Conservation (phyloP, 306 rosid genomes). For the Castanea crenata region DNA sequence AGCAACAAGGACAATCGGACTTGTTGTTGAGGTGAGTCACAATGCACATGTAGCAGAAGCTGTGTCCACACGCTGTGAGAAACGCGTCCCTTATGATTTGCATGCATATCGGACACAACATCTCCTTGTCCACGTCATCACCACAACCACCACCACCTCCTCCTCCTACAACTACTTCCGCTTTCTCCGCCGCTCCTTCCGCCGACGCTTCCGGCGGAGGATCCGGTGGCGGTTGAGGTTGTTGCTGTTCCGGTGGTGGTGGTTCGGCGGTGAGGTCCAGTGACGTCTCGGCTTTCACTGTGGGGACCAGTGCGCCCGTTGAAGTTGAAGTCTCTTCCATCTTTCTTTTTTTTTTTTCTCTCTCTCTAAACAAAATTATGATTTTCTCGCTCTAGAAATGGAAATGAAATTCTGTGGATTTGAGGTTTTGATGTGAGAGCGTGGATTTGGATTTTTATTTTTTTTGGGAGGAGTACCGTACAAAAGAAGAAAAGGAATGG, state of each 20-base stretch:
- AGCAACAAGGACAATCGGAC: conserved; percentile 95
- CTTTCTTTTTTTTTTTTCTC: background rate
- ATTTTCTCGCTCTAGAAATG: background rate
- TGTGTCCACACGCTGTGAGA: conserved; percentile 88
- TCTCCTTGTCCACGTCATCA: conserved; percentile 54
- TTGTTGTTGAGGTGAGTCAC: conserved; percentile 87
- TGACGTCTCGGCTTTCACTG: conserved; percentile 5
- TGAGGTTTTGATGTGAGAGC: no score
- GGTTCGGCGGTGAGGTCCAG: conserved; percentile 5
- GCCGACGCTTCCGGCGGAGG: conserved; percentile 9
- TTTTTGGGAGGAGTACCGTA: no score
- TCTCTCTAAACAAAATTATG: background rate
- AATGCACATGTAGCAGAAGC: conserved; percentile 97
- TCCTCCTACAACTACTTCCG: background rate
- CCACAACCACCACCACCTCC: conserved; percentile 27
- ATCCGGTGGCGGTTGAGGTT: background rate
- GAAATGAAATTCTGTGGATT: background rate
- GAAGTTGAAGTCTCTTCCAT: conserved; percentile 19
- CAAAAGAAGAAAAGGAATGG: background rate
- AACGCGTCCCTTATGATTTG: conserved; percentile 84
- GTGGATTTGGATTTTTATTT: background rate
- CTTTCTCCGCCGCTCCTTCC: background rate
- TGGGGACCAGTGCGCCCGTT: conserved; percentile 18
- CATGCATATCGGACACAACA: conserved; percentile 96
- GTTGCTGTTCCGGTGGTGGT: background rate